These are phyloP conservation scores for Ramaria sp. DNA, from an alignment of 768 basidiomycete genomes.

Conservation along the genomic window DNA sequence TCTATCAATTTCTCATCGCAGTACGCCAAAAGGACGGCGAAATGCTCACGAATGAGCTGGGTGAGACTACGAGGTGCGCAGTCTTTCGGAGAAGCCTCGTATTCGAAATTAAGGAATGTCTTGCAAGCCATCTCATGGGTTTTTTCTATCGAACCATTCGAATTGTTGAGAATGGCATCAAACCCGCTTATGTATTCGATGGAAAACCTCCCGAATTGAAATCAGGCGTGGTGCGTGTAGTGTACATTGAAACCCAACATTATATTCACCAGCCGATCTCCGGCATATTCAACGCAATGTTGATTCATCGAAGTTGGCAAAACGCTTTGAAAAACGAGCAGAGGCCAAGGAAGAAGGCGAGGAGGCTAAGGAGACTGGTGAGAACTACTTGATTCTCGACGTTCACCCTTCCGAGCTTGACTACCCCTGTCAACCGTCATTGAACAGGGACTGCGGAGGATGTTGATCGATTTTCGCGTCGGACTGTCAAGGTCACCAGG, in stretches of 20 bases:
- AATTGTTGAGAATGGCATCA: slow-evolving; percentile 98
- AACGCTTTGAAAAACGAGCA: slow-evolving; percentile 84
- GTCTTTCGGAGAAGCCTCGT: background rate
- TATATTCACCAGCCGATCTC: too few species aligned
- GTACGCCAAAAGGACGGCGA: slow-evolving; percentile 95
- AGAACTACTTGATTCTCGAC: background rate
- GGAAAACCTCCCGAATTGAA: slow-evolving; percentile 98
- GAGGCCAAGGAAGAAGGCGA: slow-evolving; percentile 93
- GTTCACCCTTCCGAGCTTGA: background rate
- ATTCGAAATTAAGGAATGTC: background rate
- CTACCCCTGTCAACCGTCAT: background rate
- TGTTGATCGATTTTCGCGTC: slow-evolving; percentile 77
- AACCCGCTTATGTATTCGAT: slow-evolving; percentile 96
- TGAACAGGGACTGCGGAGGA: slow-evolving; percentile 73
- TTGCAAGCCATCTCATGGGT: slow-evolving; percentile 83
- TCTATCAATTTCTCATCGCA: slow-evolving; percentile 96
- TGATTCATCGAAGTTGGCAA: slow-evolving; percentile 60
- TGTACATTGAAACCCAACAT: too few species aligned
- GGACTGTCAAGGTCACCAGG: slow-evolving; percentile 89
- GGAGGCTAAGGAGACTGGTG: slow-evolving; percentile 90
- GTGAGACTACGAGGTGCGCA: slow-evolving; percentile 77
- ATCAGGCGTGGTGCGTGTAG: slow-evolving; percentile 76
- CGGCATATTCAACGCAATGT: background rate
- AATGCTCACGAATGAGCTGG: slow-evolving; percentile 92
- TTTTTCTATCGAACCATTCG: slow-evolving; percentile 97